phyloP scores from a whole-genome alignment of 2,329 filamentous ascomycete species.

The Colletotrichum brevisporum region DNA sequence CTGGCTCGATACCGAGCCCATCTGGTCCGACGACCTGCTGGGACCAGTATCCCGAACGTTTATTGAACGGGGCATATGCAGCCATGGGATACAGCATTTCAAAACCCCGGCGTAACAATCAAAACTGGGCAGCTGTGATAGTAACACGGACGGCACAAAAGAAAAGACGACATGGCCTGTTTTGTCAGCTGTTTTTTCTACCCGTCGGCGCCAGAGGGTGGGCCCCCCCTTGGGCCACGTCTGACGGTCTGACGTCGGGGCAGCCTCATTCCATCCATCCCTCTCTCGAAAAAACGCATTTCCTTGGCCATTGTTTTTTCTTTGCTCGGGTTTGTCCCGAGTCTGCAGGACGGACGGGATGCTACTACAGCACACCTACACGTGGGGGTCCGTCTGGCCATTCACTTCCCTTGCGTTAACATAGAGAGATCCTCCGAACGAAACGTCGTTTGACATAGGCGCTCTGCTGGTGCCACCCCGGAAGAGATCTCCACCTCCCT shows the following conservation, averaged over 20 bases:
- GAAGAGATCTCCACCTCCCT: too few species aligned
- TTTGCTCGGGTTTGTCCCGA: not conserved
- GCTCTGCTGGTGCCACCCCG: too few species aligned
- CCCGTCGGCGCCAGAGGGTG: constrained; percentile 27
- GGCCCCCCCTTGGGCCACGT: constrained; percentile 4
- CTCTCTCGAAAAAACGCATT: constrained; percentile 1
- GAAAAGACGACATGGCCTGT: constrained; percentile 19
- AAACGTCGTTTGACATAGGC: too few species aligned
- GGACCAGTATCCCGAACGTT: not conserved
- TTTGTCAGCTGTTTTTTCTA: constrained; percentile 29
- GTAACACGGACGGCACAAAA: too few species aligned
- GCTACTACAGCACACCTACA: too few species aligned
- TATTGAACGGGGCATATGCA: constrained; percentile 2
- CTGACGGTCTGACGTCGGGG: constrained; percentile 31
- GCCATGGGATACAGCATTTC: too few species aligned
- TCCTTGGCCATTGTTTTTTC: constrained; percentile 1
- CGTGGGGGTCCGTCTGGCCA: too few species aligned
- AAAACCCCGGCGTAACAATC: too few species aligned
- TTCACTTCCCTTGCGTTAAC: too few species aligned
- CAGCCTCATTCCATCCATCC: constrained; percentile 14
- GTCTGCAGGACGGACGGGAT: not conserved
- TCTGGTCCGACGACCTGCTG: not conserved
- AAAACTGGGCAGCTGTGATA: too few species aligned
- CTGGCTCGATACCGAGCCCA: constrained; percentile 21
- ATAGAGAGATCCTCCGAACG: too few species aligned